phyloP scores from a whole-genome alignment of 2,329 filamentous ascomycete genomes.

The Clarireedia monteithiana region DNA sequence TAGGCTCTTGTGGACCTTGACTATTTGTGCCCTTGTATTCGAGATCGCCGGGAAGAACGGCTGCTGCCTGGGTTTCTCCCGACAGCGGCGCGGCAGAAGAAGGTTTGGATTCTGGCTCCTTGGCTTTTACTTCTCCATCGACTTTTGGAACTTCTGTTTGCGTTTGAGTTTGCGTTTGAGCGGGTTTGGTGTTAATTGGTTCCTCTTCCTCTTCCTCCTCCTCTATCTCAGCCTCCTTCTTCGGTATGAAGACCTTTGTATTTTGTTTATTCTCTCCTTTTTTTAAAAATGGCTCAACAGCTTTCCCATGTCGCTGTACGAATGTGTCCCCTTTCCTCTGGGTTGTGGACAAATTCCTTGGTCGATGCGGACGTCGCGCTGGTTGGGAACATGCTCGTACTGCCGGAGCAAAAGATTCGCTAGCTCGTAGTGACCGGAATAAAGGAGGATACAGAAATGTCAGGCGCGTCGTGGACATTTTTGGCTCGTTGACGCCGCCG shows the following conservation, averaged over 20 bases:
- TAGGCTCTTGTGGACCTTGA: conserved; percentile 6
- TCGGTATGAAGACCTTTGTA: conserved; percentile 12
- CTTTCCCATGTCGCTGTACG: conserved; percentile 51
- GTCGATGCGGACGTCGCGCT: conserved; percentile 18
- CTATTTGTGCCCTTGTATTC: background rate
- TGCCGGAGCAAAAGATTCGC: conserved; percentile 36
- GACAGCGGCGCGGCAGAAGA: conserved; percentile 20
- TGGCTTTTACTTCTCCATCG: background rate
- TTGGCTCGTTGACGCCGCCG: background rate
- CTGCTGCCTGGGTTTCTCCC: conserved; percentile 22
- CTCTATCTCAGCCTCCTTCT: conserved; percentile 9
- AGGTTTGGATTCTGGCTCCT: conserved; percentile 2
- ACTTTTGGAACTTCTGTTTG: background rate
- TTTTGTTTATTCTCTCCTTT: conserved; percentile 25
- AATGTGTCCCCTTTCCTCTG: conserved; percentile 36
- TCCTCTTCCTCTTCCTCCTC: conserved; percentile 8
- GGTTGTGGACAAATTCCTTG: conserved; percentile 33
- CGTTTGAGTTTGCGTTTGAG: conserved; percentile 4
- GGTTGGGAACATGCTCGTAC: conserved; percentile 23
- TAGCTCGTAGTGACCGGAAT: conserved; percentile 44
- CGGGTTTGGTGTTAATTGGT: background rate
- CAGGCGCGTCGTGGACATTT: conserved; percentile 55
- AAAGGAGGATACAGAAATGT: conserved; percentile 64
- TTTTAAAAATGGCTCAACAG: conserved; percentile 43
- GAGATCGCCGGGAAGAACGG: conserved; percentile 19